Evolutionary conservation across 345 rosid species (phyloP), one percentile per base, ranked within the genome.

Genomic region (Limnanthes douglasii): DNA sequence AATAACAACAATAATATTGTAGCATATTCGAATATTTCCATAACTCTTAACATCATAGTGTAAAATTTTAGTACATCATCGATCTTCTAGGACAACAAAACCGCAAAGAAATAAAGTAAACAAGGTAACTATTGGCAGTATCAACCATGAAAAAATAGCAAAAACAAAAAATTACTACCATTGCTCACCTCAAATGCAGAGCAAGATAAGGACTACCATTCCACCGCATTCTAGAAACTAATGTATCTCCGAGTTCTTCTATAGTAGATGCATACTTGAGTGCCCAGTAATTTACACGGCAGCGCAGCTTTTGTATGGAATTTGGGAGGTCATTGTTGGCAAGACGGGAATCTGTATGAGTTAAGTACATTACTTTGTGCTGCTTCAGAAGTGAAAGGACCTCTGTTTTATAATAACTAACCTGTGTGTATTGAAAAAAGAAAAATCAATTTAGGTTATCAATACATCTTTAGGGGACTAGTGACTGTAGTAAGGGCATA

Each of bases 291-390:
- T 79, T 88, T 31, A 64, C 97, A 34, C 72, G 94, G 56, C 97
- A 88, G 51, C 97, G 71, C 49, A 88, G 68, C 67, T 68, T 79
- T 56, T 88, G 97, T 41, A 72, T 58, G 33, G 84, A 64, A 41
- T 46, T 60, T 33, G 75, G 34, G 54, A 88, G 57, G 33, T 40
- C 77, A 23, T 83, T 88, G 78, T 88, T 88, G 54, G 95, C 93
- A 34, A 88, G 70, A 43, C 97, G 76, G 39, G 97, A 79, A 65
- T 79, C 97, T 22, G 95, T 68, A 56, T 88, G 97, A 34, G 95
- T 83, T 38, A 88, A 70, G 60, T 76, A 83, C 46, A 88, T 55
- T 59, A 83, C 81, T 52, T 57, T 70, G 60, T 83, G 94, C 61
- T 79, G 75, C 62, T 88, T 83, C 67, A 88, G 51, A 41, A 76